Evolutionary conservation across 768 basidiomycete genomes (phyloP).

Genomic region (Pleurotus giganteus): DNA sequence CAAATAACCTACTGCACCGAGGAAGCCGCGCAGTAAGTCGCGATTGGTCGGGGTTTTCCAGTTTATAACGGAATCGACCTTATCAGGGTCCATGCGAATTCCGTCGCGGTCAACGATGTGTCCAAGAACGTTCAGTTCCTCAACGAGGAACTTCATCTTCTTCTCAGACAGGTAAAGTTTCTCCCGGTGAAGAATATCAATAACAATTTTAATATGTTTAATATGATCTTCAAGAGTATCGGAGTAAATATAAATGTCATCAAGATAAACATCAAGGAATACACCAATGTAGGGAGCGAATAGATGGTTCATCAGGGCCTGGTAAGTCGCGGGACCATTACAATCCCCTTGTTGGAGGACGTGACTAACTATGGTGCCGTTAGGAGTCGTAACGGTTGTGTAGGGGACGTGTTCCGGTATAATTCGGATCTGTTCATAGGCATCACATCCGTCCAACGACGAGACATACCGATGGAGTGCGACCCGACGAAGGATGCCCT

Average conservation of each 20-base stretch:
- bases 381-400: conserved; percentile 22
- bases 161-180: conserved; percentile 25
- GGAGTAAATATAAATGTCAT: conserved; percentile 36
- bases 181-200: conserved; percentile 21
- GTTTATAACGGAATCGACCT: conserved; percentile 26
- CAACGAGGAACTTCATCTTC: conserved; percentile 21
- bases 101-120: conserved; percentile 20
- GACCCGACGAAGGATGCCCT: conserved; percentile 31
- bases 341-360: conserved; percentile 28
- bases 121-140: conserved; percentile 17
- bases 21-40: conserved; percentile 25
- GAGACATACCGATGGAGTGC: conserved; percentile 25
- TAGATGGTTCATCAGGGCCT: conserved; percentile 31
- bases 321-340: no score
- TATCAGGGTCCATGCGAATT: no score
- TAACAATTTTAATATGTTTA: no score
- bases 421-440: conserved; percentile 36
- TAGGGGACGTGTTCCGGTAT: conserved; percentile 21
- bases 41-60: conserved; percentile 23
- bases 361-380: conserved; percentile 27
- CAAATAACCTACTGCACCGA: conserved; percentile 30
- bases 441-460: conserved; percentile 34
- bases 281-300: conserved; percentile 25
- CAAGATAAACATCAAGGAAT: conserved; percentile 29
- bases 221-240: no score